Conservation (phyloP, 371 early-diverging fungal genomes). For the Lichtheimia ornata region DNA sequence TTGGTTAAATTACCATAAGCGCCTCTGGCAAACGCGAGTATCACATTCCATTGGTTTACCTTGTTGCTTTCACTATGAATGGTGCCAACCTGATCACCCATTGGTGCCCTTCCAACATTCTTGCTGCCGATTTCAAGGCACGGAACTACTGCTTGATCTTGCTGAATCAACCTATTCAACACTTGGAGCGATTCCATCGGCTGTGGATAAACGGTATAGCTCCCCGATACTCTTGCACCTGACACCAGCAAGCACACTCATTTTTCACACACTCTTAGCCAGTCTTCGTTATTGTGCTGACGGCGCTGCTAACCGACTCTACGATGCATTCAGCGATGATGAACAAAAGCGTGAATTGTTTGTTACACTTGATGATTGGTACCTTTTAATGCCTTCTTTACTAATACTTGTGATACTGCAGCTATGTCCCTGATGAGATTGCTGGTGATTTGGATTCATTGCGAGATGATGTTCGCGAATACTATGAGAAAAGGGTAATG, state of each 20-base stretch:
- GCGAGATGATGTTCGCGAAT: constrained; percentile 61
- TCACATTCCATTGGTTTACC: too few species aligned
- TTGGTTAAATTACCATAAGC: too few species aligned
- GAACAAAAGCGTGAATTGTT: constrained; percentile 25
- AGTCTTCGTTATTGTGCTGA: constrained; percentile 78
- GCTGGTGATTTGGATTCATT: constrained; percentile 89
- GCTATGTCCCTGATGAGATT: constrained; percentile 79
- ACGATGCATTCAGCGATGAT: constrained; percentile 60
- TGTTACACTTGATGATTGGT: constrained; percentile 31
- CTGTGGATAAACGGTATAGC: constrained; percentile 41
- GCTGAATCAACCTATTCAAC: constrained; percentile 38
- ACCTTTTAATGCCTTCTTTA: background rate
- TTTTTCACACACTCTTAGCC: constrained; percentile 42
- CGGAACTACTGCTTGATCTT: constrained; percentile 39
- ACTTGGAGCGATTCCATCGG: constrained; percentile 25
- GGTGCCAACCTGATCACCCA: constrained; percentile 25
- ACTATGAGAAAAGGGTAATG: constrained; percentile 57
- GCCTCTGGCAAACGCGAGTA: too few species aligned
- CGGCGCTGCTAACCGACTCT: constrained; percentile 89
- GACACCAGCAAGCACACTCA: background rate
- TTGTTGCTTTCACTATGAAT: constrained; percentile 7
- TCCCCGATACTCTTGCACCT: background rate
- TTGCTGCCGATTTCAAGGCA: constrained; percentile 17
- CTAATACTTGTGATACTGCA: constrained; percentile 18
- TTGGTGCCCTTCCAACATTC: constrained; percentile 40